phyloP scores from a whole-genome alignment of 768 basidiomycete genomes.

The Hypsizygus marmoreus region DNA sequence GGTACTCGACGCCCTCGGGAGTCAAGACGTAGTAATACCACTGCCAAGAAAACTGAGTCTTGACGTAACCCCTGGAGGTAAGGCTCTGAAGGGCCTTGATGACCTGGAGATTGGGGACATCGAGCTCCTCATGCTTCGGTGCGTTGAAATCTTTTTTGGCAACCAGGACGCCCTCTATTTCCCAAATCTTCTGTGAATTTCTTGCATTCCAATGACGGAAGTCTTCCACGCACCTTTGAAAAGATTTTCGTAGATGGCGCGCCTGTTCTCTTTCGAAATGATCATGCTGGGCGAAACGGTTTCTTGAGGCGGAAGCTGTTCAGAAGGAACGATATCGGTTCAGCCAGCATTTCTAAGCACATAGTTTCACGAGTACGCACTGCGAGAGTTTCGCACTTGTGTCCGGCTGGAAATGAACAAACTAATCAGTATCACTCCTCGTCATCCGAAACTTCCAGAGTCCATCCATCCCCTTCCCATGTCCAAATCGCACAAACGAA shows the following conservation, averaged over 20 bases:
- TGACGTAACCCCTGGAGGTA: constrained; percentile 82
- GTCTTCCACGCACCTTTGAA: constrained; percentile 82
- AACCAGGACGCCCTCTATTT: constrained; percentile 89
- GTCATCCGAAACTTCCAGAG: constrained; percentile 36
- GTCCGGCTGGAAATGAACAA: constrained; percentile 33
- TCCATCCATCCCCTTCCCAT: constrained; percentile 41
- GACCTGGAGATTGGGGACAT: constrained; percentile 69
- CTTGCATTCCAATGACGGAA: background rate
- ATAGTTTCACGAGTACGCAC: constrained; percentile 27
- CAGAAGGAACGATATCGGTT: background rate
- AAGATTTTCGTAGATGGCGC: constrained; percentile 98
- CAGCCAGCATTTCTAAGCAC: background rate
- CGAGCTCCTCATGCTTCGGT: constrained; percentile 91
- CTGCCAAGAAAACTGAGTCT: constrained; percentile 99
- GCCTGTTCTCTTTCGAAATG: constrained; percentile 93
- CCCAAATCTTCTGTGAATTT: constrained; percentile 2
- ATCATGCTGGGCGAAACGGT: constrained; percentile 72
- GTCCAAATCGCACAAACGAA: constrained; percentile 27
- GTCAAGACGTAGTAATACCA: constrained; percentile 99
- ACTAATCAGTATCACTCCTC: constrained; percentile 25
- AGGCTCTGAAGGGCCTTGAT: constrained; percentile 74
- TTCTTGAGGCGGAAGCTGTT: constrained; percentile 36
- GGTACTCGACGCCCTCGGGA: constrained; percentile 95
- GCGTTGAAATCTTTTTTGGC: constrained; percentile 99
- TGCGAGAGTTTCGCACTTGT: constrained; percentile 43